A percentile compares a stretch with the other conserved stretches of the same genome.
These are phyloP conservation scores for Ramicandelaber brevisporus DNA, from an alignment of 192 early-diverging fungal species.

Conservation along the genomic window DNA sequence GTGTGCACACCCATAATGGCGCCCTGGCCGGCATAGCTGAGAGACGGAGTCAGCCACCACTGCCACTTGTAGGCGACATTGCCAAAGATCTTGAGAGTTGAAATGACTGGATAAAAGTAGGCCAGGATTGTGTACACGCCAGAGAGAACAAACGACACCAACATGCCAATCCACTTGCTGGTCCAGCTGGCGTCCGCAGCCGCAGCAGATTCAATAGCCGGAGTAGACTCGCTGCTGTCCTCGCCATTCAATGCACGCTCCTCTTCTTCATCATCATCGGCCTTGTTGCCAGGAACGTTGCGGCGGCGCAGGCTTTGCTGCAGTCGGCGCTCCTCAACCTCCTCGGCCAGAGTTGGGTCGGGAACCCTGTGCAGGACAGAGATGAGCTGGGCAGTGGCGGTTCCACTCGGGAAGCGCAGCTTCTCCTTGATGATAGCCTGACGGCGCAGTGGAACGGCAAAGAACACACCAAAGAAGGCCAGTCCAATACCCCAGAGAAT, in stretches of 20 bases:
- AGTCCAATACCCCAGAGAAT: slow-evolving; percentile 49
- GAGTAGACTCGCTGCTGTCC: too few species aligned
- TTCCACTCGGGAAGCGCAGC: slow-evolving; percentile 59
- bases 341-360: slow-evolving; percentile 15
- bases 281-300: background rate
- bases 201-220: too few species aligned
- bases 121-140: slow-evolving; percentile 32
- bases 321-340: slow-evolving; percentile 1
- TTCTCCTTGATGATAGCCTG: slow-evolving; percentile 62
- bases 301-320: background rate
- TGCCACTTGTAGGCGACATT: slow-evolving; percentile 26
- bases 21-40: slow-evolving; percentile 54
- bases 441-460: slow-evolving; percentile 50
- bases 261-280: background rate
- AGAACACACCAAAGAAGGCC: slow-evolving; percentile 79
- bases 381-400: slow-evolving; percentile 71
- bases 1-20: slow-evolving; percentile 64
- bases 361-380: slow-evolving; percentile 34
- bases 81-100: slow-evolving; percentile 26
- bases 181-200: slow-evolving; percentile 25
- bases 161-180: slow-evolving; percentile 23
- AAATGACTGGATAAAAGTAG: slow-evolving; percentile 28
- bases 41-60: slow-evolving; percentile 43
- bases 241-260: too few species aligned
- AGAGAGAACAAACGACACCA: slow-evolving; percentile 28